Conservation (phyloP, 2,329 filamentous ascomycete species). For the Xylaria sp. region DNA sequence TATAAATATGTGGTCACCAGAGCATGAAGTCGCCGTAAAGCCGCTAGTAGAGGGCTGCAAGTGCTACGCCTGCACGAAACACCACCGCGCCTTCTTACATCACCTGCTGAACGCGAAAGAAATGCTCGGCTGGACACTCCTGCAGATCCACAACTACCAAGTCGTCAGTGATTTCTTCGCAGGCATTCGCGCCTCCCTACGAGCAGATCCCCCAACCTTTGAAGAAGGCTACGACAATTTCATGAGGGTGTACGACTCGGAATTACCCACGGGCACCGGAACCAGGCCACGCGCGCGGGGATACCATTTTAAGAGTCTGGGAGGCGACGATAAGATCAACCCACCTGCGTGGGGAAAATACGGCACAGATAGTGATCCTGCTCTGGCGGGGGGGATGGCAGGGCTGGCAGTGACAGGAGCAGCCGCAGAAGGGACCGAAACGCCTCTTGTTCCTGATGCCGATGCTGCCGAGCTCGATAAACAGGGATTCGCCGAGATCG, state of each 20-base stretch:
- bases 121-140: conserved; percentile 94
- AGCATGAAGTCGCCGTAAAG: conserved; percentile 69
- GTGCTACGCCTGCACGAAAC: conserved; percentile 85
- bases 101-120: conserved; percentile 91
- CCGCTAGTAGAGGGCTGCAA: conserved; percentile 73
- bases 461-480: conserved; percentile 63
- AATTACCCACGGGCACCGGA: conserved; percentile 79
- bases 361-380: conserved; percentile 45
- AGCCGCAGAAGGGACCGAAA: conserved; percentile 58
- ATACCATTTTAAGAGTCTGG: conserved; percentile 81
- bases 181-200: conserved; percentile 73
- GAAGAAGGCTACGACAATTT: conserved; percentile 61
- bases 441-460: conserved; percentile 60
- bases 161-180: conserved; percentile 78
- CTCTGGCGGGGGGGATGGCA: conserved; percentile 60
- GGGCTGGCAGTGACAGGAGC: conserved; percentile 50
- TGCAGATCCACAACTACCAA: conserved; percentile 92
- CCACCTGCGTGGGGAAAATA: conserved; percentile 73
- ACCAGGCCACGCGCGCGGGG: conserved; percentile 82
- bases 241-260: conserved; percentile 69
- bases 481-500: conserved; percentile 66
- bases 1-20: conserved; percentile 78
- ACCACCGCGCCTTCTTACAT: conserved; percentile 87
- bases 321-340: conserved; percentile 74
- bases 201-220: conserved; percentile 69